Conservation (phyloP, 768 basidiomycete genomes). For the Xanthoconium stramineum region DNA sequence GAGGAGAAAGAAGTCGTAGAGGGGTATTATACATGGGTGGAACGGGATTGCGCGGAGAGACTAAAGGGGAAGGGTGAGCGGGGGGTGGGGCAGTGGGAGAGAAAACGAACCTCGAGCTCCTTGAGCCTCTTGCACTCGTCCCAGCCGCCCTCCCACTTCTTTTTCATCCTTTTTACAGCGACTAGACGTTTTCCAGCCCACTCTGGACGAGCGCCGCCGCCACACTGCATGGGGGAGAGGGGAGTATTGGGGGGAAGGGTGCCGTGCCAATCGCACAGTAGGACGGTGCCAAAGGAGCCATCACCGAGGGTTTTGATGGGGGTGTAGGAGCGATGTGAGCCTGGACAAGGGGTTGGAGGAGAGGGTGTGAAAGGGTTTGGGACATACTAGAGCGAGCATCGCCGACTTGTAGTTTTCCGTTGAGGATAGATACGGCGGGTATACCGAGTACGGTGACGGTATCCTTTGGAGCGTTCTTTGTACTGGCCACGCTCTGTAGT, state of each 20-base stretch:
- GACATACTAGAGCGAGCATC: conserved; percentile 66
- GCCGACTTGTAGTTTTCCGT: conserved; percentile 70
- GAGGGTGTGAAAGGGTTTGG: conserved; percentile 2
- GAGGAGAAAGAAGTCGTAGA: conserved; percentile 99
- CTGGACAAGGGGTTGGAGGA: conserved; percentile 38
- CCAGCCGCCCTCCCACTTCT: conserved; percentile 97
- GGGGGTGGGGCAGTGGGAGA: conserved; percentile 10
- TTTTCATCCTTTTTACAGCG: conserved; percentile 98
- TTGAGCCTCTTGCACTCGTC: conserved; percentile 93
- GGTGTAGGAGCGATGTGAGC: conserved; percentile 84
- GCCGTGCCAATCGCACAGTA: conserved; percentile 99
- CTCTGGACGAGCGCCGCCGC: conserved; percentile 87
- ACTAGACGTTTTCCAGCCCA: conserved; percentile 94
- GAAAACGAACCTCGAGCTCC: conserved; percentile 80
- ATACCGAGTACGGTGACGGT: conserved; percentile 68
- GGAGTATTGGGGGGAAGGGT: conserved; percentile 88
- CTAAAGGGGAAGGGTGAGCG: conserved; percentile 41
- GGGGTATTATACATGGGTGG: conserved; percentile 96
- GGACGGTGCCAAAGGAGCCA: conserved; percentile 97
- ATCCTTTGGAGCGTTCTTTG: conserved; percentile 40
- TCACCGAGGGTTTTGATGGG: conserved; percentile 96
- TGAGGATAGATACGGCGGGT: conserved; percentile 71
- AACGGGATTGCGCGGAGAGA: conserved; percentile 92
- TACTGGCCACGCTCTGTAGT: conserved; percentile 24
- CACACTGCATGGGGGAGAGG: conserved; percentile 93